A percentile compares a stretch with the other conserved stretches of the same genome.
phyloP scores from a whole-genome alignment of 805 yeast genomes.

The Cyberlindnera sargentensis region DNA sequence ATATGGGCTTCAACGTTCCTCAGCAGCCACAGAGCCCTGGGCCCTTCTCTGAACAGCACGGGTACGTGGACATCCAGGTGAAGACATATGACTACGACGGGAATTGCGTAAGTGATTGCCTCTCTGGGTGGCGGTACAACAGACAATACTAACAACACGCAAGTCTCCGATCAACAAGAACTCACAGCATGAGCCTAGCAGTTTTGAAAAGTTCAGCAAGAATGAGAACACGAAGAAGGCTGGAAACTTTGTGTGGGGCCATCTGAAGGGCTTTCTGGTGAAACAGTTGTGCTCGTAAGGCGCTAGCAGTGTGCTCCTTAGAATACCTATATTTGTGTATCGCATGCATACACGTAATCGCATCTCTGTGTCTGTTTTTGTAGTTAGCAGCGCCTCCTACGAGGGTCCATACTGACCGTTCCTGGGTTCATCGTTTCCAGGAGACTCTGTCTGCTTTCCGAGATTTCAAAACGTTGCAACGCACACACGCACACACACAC shows the following conservation, averaged over 20 bases:
- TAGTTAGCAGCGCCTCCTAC: no score
- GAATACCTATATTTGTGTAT: no score
- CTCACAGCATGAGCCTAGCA: constrained; percentile 7
- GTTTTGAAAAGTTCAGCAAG: constrained; percentile 15
- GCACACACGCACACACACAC: background rate
- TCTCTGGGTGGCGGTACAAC: no score
- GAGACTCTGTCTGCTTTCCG: no score
- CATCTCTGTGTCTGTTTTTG: no score
- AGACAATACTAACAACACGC: background rate
- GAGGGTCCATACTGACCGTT: no score
- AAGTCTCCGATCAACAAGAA: constrained; percentile 15
- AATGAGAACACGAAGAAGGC: constrained; percentile 22
- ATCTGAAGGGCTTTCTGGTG: constrained; percentile 5
- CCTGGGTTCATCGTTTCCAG: no score
- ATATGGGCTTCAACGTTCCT: constrained; percentile 18
- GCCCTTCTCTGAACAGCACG: constrained; percentile 18
- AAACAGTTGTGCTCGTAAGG: background rate
- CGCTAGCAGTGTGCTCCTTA: no score
- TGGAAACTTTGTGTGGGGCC: constrained; percentile 15
- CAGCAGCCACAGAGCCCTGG: constrained; percentile 18
- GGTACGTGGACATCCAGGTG: constrained; percentile 12
- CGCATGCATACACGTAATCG: no score
- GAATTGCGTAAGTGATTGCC: constrained; percentile 6
- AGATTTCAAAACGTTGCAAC: no score
- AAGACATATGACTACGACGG: constrained; percentile 13